Conservation (phyloP, 768 basidiomycete species). For the Inosperma sp. region DNA sequence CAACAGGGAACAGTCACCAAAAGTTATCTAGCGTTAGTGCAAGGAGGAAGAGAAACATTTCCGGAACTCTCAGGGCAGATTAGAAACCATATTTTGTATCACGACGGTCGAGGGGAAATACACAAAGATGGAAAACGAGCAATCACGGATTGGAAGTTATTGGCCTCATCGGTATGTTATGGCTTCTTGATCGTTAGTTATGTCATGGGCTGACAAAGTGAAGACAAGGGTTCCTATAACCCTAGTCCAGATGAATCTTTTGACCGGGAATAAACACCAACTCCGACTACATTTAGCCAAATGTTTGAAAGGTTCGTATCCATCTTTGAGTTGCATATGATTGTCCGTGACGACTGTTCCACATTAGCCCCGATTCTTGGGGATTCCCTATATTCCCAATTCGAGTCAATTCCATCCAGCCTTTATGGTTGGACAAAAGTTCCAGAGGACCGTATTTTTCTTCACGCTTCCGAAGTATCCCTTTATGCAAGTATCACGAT, state of each 20-base stretch:
- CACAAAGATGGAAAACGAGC: constrained; percentile 33
- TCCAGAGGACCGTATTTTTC: constrained; percentile 47
- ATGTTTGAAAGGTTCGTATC: constrained; percentile 40
- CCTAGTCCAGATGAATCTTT: constrained; percentile 49
- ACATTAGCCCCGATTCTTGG: constrained; percentile 61
- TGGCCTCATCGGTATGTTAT: constrained; percentile 51
- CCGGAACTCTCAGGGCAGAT: constrained; percentile 37
- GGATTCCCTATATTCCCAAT: constrained; percentile 48
- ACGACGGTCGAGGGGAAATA: constrained; percentile 45
- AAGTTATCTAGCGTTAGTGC: constrained; percentile 61
- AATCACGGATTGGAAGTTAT: constrained; percentile 52
- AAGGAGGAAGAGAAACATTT: constrained; percentile 48
- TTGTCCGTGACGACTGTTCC: constrained; percentile 3
- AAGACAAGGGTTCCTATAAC: constrained; percentile 47
- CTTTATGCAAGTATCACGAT: constrained; percentile 42
- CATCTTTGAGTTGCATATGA: background rate
- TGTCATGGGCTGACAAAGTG: background rate
- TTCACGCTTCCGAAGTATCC: constrained; percentile 57
- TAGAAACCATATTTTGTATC: constrained; percentile 30
- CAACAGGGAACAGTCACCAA: constrained; percentile 43
- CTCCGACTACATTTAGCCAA: constrained; percentile 61
- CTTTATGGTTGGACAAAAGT: constrained; percentile 27
- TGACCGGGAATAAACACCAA: constrained; percentile 68
- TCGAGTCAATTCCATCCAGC: constrained; percentile 22
- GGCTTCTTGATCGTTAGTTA: background rate